These are phyloP conservation scores for Keithomyces neogunnii DNA, from an alignment of 2,329 filamentous ascomycete species.

Conservation along the genomic window DNA sequence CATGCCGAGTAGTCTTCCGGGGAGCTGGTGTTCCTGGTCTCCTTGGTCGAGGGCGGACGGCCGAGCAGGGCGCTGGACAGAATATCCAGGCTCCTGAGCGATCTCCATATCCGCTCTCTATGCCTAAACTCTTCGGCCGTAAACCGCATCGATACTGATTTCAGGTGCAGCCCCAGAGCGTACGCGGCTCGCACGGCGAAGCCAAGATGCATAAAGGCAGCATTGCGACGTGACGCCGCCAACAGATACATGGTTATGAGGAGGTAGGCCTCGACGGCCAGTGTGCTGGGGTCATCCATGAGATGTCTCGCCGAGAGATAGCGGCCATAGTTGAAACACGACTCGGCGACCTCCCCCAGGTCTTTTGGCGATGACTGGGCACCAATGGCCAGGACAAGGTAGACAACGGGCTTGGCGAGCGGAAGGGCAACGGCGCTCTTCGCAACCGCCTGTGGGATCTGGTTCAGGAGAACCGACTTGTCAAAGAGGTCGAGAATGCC, in stretches of 20 bases:
- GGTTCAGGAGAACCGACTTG: slow-evolving; percentile 16
- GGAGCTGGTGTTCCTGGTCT: slow-evolving; percentile 9
- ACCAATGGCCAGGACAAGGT: slow-evolving; percentile 16
- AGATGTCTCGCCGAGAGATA: slow-evolving; percentile 15
- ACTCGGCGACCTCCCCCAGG: slow-evolving; percentile 16
- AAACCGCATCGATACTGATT: slow-evolving; percentile 13
- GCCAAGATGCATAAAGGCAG: slow-evolving; percentile 56
- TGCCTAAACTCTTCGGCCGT: slow-evolving; percentile 10
- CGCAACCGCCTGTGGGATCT: slow-evolving; percentile 10
- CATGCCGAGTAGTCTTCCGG: slow-evolving; percentile 15
- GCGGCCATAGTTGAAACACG: slow-evolving; percentile 19
- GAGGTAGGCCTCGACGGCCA: slow-evolving; percentile 42
- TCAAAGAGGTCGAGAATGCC: slow-evolving; percentile 25
- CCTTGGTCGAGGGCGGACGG: slow-evolving; percentile 16
- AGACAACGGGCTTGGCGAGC: slow-evolving; percentile 27
- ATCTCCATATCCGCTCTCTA: slow-evolving; percentile 18
- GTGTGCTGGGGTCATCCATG: slow-evolving; percentile 43
- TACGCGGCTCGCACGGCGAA: slow-evolving; percentile 49
- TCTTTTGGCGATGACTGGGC: slow-evolving; percentile 21
- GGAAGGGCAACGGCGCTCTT: slow-evolving; percentile 4
- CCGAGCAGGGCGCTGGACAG: slow-evolving; percentile 19
- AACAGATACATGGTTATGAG: slow-evolving; percentile 53
- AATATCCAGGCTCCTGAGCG: slow-evolving; percentile 16
- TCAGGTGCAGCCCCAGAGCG: slow-evolving; percentile 44
- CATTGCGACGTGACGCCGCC: slow-evolving; percentile 48